Evolutionary conservation across 208 protist species (phyloP).

Genomic region (Porcisia hertigi): DNA sequence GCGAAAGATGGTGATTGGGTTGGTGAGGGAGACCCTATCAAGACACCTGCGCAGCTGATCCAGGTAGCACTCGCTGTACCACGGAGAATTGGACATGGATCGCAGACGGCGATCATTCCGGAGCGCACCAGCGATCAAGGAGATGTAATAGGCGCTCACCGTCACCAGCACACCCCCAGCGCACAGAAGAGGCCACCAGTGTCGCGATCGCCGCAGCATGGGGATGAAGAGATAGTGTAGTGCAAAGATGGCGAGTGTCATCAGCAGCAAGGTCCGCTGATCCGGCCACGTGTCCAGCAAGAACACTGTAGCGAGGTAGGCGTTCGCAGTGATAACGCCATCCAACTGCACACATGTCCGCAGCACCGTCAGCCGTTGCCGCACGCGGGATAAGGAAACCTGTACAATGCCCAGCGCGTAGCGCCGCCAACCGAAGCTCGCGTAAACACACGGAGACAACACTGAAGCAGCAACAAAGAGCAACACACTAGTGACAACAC

Average conservation of each 20-base stretch:
- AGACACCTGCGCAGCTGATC: conserved; percentile 26
- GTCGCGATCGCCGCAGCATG: conserved; percentile 24
- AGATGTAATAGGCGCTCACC: conserved; percentile 15
- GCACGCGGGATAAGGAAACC: conserved; percentile 25
- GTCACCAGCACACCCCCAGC: conserved; percentile 18
- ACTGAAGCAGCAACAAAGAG: conserved; percentile 31
- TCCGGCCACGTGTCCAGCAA: conserved; percentile 32
- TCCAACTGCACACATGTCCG: conserved; percentile 67
- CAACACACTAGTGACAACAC: conserved; percentile 13
- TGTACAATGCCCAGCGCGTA: conserved; percentile 66
- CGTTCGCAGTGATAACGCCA: conserved; percentile 42
- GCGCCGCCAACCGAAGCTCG: conserved; percentile 55
- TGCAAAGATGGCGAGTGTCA: conserved; percentile 24
- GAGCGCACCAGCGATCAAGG: conserved; percentile 12
- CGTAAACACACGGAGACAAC: conserved; percentile 27
- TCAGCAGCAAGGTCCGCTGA: conserved; percentile 19
- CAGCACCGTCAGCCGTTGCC: conserved; percentile 35
- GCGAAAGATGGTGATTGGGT: conserved; percentile 18
- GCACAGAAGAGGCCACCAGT: conserved; percentile 40
- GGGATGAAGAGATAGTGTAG: conserved; percentile 38
- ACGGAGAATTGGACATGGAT: conserved; percentile 20
- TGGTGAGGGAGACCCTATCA: neutral
- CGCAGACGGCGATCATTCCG: conserved; percentile 18
- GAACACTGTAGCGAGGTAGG: conserved; percentile 40
- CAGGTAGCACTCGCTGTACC: conserved; percentile 29